Evolutionary conservation across 768 basidiomycete species (phyloP), one percentile per base, ranked within the genome.

Genomic region (Boletus eberwhitei): DNA sequence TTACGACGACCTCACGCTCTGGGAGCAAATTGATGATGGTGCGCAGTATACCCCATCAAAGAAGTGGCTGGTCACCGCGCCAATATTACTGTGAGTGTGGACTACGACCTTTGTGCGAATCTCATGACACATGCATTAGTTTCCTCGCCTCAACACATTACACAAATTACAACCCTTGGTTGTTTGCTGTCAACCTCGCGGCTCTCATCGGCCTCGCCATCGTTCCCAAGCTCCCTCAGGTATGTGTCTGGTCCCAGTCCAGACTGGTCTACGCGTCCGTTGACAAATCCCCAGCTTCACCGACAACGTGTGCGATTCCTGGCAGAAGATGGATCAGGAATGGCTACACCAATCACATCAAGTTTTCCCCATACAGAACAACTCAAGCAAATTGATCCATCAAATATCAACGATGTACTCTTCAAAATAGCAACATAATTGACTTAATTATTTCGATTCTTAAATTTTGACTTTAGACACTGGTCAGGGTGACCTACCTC

Each of bases 21-120:
- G 97, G 97, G 97, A 99, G 68, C 97, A 99, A 78, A 99, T 99
- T 47, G 97, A 99, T 71, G 89, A 91, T 47, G 97, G 97, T 37
- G 97, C 95, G 1, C 97, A 98, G 66, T 97, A 98, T 73, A 99
- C 97, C 6, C 97, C 97, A 1, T 87, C 97, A 6, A 97, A 93
- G 77, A 99, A 99, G 70, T 98, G 94, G 93, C 77, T 99, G 29
- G 81, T 97, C 55, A 84, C 83, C 50, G 86, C 94, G 8, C 97
- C 97, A 0, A 87, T 98, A 60, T 79, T 80, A 36, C 77, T 99
- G 97, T 98, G 64, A 68, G 93, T 75, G 8, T 43, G 16, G 2
- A 8, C 52, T 36, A 44, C 42, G 53, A 39, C 49, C 32, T 11
- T 24, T 12, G 31, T 38, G 34, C 42, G 12, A 26, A 9, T 42